These are phyloP conservation scores for Achlya hypogyna DNA, from an alignment of 352 stramenopile species.

Conservation along the genomic window DNA sequence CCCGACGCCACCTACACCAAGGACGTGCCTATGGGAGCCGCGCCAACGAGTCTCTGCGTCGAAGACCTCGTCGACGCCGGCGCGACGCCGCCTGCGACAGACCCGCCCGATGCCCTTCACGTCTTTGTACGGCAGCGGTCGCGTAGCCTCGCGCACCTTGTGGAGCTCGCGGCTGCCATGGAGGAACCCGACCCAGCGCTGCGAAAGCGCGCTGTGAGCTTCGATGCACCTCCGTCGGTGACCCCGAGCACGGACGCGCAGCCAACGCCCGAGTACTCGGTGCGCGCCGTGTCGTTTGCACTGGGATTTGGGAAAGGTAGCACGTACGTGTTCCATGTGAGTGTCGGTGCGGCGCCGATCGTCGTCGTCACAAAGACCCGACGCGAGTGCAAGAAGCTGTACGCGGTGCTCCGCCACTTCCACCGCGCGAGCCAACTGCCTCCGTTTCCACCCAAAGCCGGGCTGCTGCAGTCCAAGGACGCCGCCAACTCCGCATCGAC, in stretches of 20 bases:
- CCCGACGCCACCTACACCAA: background rate
- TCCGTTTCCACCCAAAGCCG: slow-evolving; percentile 7
- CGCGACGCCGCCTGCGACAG: background rate
- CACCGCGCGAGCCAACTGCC: background rate
- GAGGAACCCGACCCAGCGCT: too few species aligned
- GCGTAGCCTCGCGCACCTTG: background rate
- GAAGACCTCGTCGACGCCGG: background rate
- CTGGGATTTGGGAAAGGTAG: background rate
- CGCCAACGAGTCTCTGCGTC: background rate
- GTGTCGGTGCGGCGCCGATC: background rate
- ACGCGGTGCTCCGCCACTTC: background rate
- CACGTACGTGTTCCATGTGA: slow-evolving; percentile 5
- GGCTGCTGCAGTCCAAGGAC: background rate
- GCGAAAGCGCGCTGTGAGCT: too few species aligned
- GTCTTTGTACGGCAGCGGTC: background rate
- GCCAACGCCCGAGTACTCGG: background rate
- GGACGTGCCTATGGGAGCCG: background rate
- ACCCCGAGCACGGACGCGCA: background rate
- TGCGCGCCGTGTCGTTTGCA: background rate
- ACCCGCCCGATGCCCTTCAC: background rate
- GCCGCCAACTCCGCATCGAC: background rate
- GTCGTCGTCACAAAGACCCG: background rate
- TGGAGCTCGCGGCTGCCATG: background rate
- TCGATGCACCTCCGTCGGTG: too few species aligned
- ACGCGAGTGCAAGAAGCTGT: slow-evolving; percentile 1